Percentiles rank a stretch among this genome's conserved stretches.
Evolutionary conservation across 2,329 filamentous ascomycete species (phyloP).

Genomic region (Beauveria varroae): DNA sequence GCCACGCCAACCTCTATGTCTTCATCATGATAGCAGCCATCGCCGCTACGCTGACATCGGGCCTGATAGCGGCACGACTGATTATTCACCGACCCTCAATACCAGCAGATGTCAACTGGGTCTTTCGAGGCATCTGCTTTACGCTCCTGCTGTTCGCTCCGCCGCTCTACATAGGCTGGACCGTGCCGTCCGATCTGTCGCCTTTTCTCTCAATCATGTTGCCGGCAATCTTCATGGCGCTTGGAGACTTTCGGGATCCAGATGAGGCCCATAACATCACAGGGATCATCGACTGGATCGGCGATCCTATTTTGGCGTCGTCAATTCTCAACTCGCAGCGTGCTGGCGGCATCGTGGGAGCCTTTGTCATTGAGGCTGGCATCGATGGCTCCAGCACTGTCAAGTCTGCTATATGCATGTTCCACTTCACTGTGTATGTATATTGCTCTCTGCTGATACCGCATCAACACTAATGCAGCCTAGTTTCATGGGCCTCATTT

Average conservation of each 20-base stretch:
- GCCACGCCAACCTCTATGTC: slow-evolving; percentile 14
- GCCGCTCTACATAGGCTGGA: slow-evolving; percentile 15
- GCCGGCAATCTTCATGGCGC: too few species aligned
- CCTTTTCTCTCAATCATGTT: too few species aligned
- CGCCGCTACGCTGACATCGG: slow-evolving; percentile 12
- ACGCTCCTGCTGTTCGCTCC: slow-evolving; percentile 17
- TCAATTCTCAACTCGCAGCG: not conserved
- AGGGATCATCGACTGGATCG: too few species aligned
- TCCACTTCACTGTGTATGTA: slow-evolving; percentile 21
- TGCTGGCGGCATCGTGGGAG: not conserved
- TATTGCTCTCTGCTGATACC: slow-evolving; percentile 11
- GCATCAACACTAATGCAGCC: slow-evolving; percentile 3
- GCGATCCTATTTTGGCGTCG: too few species aligned
- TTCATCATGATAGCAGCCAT: slow-evolving; percentile 15
- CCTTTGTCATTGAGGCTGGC: slow-evolving; percentile 1
- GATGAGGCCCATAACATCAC: too few species aligned
- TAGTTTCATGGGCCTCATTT: slow-evolving; percentile 18
- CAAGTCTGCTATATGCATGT: slow-evolving; percentile 12
- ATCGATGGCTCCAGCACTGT: not conserved
- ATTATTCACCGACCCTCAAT: slow-evolving; percentile 5
- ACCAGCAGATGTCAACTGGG: slow-evolving; percentile 15
- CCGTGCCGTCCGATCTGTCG: not conserved
- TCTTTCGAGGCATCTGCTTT: slow-evolving; percentile 19
- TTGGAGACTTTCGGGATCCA: too few species aligned
- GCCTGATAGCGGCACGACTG: slow-evolving; percentile 13